Conservation (phyloP, 306 rosid genomes). For the Cucumis sativus region DNA sequence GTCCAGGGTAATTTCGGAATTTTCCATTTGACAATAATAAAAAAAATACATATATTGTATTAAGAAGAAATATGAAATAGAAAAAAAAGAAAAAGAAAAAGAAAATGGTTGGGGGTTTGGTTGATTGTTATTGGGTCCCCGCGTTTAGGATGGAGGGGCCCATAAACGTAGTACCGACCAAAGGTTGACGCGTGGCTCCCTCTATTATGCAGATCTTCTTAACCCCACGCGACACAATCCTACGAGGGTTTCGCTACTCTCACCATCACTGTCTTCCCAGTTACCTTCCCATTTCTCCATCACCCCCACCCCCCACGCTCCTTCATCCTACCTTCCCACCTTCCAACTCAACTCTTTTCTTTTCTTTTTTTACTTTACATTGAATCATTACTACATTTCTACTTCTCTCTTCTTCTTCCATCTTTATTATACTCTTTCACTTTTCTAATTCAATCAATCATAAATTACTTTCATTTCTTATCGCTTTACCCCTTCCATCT, state of each 20-base stretch:
- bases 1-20: not conserved
- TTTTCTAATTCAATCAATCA: too few relatives aligned
- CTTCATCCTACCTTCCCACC: not conserved
- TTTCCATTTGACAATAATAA: too few relatives aligned
- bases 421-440: too few relatives aligned
- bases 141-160: conserved; percentile 5
- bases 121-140: not conserved
- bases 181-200: not conserved
- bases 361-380: too few relatives aligned
- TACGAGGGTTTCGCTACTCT: not conserved
- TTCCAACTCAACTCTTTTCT: too few relatives aligned
- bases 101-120: not conserved
- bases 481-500: too few relatives aligned
- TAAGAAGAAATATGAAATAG: too few relatives aligned
- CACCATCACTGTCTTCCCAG: not conserved
- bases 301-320: not conserved
- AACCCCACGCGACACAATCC: not conserved
- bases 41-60: too few relatives aligned
- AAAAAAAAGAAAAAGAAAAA: too few relatives aligned
- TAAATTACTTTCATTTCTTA: too few relatives aligned
- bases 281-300: not conserved
- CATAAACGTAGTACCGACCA: not conserved
- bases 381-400: too few relatives aligned
- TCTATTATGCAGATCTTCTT: not conserved
- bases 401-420: too few relatives aligned